These are phyloP conservation scores for Ogataea paradorogensis DNA, from an alignment of 805 yeast species.

Conservation along the genomic window DNA sequence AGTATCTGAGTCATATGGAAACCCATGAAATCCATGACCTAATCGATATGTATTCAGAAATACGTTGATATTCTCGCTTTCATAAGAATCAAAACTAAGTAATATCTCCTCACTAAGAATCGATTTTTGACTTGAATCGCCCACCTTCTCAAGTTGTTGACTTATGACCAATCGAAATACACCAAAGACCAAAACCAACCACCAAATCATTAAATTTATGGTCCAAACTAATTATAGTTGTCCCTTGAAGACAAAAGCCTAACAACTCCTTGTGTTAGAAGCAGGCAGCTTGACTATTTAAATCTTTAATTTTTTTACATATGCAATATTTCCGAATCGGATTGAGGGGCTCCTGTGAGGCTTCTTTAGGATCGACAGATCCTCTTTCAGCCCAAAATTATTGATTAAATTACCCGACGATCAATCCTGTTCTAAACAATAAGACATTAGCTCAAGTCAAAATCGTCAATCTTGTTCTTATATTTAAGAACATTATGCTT, in stretches of 20 bases:
- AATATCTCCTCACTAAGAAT: constrained; percentile 3
- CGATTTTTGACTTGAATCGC: not conserved
- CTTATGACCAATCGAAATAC: not conserved
- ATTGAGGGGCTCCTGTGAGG: constrained; percentile 1
- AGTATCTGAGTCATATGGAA: not conserved
- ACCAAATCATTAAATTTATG: not conserved
- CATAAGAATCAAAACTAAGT: constrained; percentile 15
- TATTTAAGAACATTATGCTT: constrained; percentile 84
- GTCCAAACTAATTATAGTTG: not conserved
- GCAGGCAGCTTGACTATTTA: not conserved
- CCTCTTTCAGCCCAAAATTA: too few species aligned
- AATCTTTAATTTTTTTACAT: not conserved
- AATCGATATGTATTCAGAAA: constrained; percentile 12
- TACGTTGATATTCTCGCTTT: constrained; percentile 14
- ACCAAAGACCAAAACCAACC: not conserved
- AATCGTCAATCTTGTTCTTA: constrained; percentile 70
- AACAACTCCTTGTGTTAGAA: not conserved
- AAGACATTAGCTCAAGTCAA: constrained; percentile 47
- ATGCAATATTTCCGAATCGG: constrained; percentile 9
- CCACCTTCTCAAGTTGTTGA: not conserved
- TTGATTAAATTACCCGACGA: too few species aligned
- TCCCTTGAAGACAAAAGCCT: not conserved
- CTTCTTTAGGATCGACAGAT: constrained; percentile 6
- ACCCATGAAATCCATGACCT: not conserved
- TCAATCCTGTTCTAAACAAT: too few species aligned